These are phyloP conservation scores for Penicillium lividum DNA, from an alignment of 495 filamentous ascomycete genomes.

Conservation along the genomic window DNA sequence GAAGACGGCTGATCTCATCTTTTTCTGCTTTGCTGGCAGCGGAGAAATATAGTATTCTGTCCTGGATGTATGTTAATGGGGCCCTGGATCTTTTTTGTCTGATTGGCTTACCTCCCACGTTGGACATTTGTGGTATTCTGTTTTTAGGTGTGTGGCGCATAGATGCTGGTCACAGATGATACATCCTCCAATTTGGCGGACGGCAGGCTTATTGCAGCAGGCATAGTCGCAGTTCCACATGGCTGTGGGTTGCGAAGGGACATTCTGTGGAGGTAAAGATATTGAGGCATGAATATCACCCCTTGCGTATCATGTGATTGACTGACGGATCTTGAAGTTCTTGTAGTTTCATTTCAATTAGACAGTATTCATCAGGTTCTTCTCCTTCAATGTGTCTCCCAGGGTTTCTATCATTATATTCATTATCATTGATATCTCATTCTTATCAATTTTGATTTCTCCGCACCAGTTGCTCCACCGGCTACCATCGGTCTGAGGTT, in stretches of 20 bases:
- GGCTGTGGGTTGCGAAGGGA: background rate
- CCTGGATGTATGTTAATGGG: conserved; percentile 17
- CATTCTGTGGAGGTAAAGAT: background rate
- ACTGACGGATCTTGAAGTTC: no score
- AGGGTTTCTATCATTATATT: background rate
- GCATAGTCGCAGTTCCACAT: conserved; percentile 36
- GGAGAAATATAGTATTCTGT: conserved; percentile 27
- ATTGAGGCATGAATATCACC: background rate
- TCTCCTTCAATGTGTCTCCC: no score
- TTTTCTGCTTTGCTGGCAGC: conserved; percentile 27
- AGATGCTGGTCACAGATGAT: conserved; percentile 37
- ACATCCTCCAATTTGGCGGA: conserved; percentile 34
- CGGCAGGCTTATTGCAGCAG: conserved; percentile 27
- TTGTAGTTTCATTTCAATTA: no score
- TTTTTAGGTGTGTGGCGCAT: conserved; percentile 30
- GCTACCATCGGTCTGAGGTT: background rate
- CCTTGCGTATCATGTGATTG: conserved; percentile 6
- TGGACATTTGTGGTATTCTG: conserved; percentile 32
- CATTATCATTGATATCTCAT: background rate
- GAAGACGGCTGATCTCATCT: conserved; percentile 28
- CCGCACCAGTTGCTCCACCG: background rate
- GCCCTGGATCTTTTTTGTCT: no score
- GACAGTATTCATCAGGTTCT: no score
- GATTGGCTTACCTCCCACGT: conserved; percentile 36
- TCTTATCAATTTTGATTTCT: background rate